These are phyloP conservation scores for Penicillium dipodomyicola DNA, from an alignment of 495 filamentous ascomycete genomes.

Conservation along the genomic window DNA sequence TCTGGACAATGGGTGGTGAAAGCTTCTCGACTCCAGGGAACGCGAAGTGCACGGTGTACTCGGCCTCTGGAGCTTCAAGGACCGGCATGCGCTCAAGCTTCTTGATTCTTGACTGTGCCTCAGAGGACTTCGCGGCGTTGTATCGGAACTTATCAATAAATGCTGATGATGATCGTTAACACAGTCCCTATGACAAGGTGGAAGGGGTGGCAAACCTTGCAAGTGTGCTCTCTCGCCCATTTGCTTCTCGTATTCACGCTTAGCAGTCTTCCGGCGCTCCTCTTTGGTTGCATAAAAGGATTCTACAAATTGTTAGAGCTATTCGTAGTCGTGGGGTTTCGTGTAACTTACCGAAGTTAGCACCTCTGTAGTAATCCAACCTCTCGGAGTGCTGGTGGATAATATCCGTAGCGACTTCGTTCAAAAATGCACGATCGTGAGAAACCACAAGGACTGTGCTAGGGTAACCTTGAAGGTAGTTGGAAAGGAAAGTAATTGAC, in stretches of 20 bases:
- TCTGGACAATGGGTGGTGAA: constrained; percentile 96
- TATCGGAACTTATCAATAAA: constrained; percentile 99
- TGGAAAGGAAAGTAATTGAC: constrained; percentile 98
- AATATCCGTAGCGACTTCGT: constrained; percentile 99
- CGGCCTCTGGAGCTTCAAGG: constrained; percentile 83
- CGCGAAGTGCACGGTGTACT: constrained; percentile 95
- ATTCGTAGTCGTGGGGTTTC: not conserved
- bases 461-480: constrained; percentile 91
- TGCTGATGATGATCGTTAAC: constrained; percentile 46
- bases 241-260: constrained; percentile 98
- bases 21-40: constrained; percentile 98
- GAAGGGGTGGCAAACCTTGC: constrained; percentile 43
- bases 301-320: constrained; percentile 48
- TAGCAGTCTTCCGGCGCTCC: constrained; percentile 93
- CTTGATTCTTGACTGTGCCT: constrained; percentile 97
- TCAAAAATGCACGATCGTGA: constrained; percentile 98
- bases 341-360: constrained; percentile 69
- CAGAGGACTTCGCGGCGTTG: constrained; percentile 97
- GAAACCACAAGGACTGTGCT: constrained; percentile 95
- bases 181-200: not conserved
- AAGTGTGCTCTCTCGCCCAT: constrained; percentile 91
- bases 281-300: constrained; percentile 98
- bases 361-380: constrained; percentile 97
- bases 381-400: constrained; percentile 97
- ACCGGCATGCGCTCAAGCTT: constrained; percentile 97